Evolutionary conservation across 75 land plant genomes (phyloP), one percentile per base, ranked within the genome.

Genomic region (Picea sitchensis): DNA sequence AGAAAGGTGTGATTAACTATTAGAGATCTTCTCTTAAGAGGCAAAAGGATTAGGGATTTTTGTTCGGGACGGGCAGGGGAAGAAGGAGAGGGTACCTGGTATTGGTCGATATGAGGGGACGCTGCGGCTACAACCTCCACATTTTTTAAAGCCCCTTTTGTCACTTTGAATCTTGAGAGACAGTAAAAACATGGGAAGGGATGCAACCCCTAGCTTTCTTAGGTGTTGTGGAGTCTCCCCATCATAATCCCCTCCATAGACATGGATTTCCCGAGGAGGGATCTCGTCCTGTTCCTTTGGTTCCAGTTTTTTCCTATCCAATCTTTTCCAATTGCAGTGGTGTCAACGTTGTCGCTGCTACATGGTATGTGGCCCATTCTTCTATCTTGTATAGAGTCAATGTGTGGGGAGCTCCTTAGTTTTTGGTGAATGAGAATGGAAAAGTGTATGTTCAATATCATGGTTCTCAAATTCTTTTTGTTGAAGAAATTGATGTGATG

Each of bases 41-140:
- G 47, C 2, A 36, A 36, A 44, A 44, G 5, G 47, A 4, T 44
- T 44, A 44, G 47, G 5, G 4, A 4, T 44, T 44, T 44, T 44
- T 2, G 47, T 44, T 44, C 47, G 5, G 5, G 0, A 4, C 4
- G 47, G 4, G 5, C 2, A 36, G 47, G 5, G 5, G 47, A 44
- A 44, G 3, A 44, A 44, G 47, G 47, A 44, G 4, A 44, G 47
- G 47, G 47, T 44, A 44, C 5, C 0, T 0, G 47, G 47, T 44
- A 44, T 4, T 83, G 87, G 80, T 85, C 58, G 82, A 74, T 62
- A 47, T 65, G 81, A 90, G 94, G 90, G 90, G 90, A 89, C 88
- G 98, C 96, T 93, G 94, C 90, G 96, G 98, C 94, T 85, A 77
- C 86, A 90, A 91, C 96, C 98, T 93, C 94, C 93, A 94, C 94